phyloP scores from a whole-genome alignment of 1,139 yeast genomes.

The Spencermartinsiella ligniputridi region DNA sequence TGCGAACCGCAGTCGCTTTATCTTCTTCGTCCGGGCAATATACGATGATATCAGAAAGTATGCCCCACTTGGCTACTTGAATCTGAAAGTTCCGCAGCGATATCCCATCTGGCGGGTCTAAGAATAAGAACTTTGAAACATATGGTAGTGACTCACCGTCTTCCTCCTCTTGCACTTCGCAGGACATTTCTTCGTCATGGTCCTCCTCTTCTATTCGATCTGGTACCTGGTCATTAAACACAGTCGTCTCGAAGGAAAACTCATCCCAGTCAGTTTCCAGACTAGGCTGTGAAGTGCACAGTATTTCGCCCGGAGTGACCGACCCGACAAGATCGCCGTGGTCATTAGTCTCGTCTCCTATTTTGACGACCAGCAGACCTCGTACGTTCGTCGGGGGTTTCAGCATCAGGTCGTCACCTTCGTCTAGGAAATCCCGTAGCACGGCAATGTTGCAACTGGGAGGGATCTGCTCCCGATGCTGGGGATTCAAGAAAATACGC shows the following conservation, averaged over 20 bases:
- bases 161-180: background rate
- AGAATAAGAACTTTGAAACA: slow-evolving; percentile 36
- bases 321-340: slow-evolving; percentile 57
- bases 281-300: slow-evolving; percentile 26
- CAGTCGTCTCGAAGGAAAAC: background rate
- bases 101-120: slow-evolving; percentile 59
- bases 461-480: slow-evolving; percentile 21
- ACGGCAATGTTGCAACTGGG: background rate
- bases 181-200: slow-evolving; percentile 1
- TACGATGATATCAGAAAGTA: slow-evolving; percentile 63
- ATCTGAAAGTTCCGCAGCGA: slow-evolving; percentile 72
- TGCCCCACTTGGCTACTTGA: slow-evolving; percentile 67
- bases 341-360: slow-evolving; percentile 36
- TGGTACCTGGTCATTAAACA: slow-evolving; percentile 1
- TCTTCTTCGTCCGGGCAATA: slow-evolving; percentile 45
- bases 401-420: slow-evolving; percentile 12
- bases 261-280: slow-evolving; percentile 1
- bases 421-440: background rate
- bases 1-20: slow-evolving; percentile 17
- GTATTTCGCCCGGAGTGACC: slow-evolving; percentile 54
- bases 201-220: slow-evolving; percentile 5
- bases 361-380: slow-evolving; percentile 34
- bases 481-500: slow-evolving; percentile 30
- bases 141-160: slow-evolving; percentile 25
- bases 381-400: slow-evolving; percentile 23